Percentiles rank a stretch among this genome's conserved stretches.
phyloP scores from a whole-genome alignment of 2,329 filamentous ascomycete genomes.

The Exophiala aquamarina region DNA sequence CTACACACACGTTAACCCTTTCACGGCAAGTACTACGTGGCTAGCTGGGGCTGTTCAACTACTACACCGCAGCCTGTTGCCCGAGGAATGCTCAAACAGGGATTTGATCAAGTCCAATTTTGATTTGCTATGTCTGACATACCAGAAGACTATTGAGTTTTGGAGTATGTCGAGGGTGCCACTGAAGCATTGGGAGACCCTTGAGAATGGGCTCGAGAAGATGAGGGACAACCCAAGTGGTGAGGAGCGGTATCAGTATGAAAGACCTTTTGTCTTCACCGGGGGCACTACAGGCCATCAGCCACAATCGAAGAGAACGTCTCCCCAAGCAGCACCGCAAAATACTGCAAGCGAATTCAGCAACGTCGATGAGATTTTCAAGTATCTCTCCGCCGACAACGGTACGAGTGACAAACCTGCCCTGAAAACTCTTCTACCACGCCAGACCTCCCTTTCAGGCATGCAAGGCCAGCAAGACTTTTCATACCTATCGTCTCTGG shows the following conservation, averaged over 20 bases:
- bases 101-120: slow-evolving; percentile 18
- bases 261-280: background rate
- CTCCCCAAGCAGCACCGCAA: slow-evolving; percentile 9
- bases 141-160: slow-evolving; percentile 30
- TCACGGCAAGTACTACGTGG: slow-evolving; percentile 36
- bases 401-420: no score
- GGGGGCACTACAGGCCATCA: background rate
- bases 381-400: no score
- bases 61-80: slow-evolving; percentile 17
- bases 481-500: no score
- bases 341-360: no score
- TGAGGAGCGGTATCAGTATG: background rate
- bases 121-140: slow-evolving; percentile 27
- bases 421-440: no score
- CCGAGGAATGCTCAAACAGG: background rate
- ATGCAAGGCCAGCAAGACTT: no score
- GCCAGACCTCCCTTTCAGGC: no score
- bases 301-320: no score
- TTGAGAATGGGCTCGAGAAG: slow-evolving; percentile 1
- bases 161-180: slow-evolving; percentile 24
- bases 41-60: slow-evolving; percentile 34
- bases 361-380: no score
- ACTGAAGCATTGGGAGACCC: background rate
- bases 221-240: background rate
- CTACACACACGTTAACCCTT: slow-evolving; percentile 35